Evolutionary conservation across 805 yeast genomes (phyloP).

Genomic region (Isabelozyma gotoi): DNA sequence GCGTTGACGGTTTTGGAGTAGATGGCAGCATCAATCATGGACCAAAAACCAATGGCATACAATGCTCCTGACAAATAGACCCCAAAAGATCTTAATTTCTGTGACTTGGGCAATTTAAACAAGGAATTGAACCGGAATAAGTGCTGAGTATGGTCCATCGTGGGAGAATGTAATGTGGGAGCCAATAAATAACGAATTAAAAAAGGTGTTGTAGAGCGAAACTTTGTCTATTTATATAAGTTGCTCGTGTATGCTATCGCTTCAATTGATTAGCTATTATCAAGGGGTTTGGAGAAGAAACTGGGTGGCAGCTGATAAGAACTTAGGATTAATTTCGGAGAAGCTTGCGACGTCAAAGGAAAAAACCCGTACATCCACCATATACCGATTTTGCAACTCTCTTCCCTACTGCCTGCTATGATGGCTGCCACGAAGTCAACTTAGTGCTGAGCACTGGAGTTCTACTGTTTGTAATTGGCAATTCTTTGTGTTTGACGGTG

Average conservation of each 20-base stretch:
- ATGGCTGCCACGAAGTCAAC: no score
- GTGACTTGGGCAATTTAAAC: slow-evolving; percentile 68
- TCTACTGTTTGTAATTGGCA: no score
- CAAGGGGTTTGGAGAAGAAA: no score
- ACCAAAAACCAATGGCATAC: slow-evolving; percentile 87
- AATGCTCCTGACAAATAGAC: slow-evolving; percentile 76
- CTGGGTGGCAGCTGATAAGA: not conserved
- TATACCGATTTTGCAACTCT: not conserved
- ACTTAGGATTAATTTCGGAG: not conserved
- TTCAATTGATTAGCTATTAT: not conserved
- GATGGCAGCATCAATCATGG: slow-evolving; percentile 83
- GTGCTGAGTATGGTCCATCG: slow-evolving; percentile 46
- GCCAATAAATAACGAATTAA: not conserved
- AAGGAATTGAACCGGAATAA: slow-evolving; percentile 59
- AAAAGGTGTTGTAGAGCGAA: not conserved
- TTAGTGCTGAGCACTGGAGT: no score
- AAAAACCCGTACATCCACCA: not conserved
- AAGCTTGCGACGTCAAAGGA: no score
- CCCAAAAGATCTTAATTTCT: slow-evolving; percentile 67
- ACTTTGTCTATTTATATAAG: not conserved
- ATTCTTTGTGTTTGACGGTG: not conserved
- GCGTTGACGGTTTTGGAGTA: slow-evolving; percentile 85
- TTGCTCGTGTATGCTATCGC: not conserved
- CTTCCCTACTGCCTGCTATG: no score
- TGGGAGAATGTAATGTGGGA: not conserved